A percentile compares a stretch with the other conserved stretches of the same genome.
Evolutionary conservation across 306 rosid species (phyloP).

Genomic region (Cucumis sativus): Cucumber_9930_V3 NC_026659.2:25169001-25169500

Average conservation of each 20-base stretch:
- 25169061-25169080: constrained; percentile 68
- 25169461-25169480: constrained; percentile 42
- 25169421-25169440: constrained; percentile 14
- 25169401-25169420: not conserved
- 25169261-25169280: constrained; percentile 91
- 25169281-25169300: constrained; percentile 72
- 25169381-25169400: not conserved
- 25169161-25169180: constrained; percentile 86
- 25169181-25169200: constrained; percentile 62
- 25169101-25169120: constrained; percentile 75
- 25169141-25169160: constrained; percentile 64
- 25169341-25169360: constrained; percentile 57
- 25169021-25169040: constrained; percentile 96
- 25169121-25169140: constrained; percentile 54
- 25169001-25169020: constrained; percentile 74
- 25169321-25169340: constrained; percentile 73
- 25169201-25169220: constrained; percentile 31
- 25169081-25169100: constrained; percentile 72
- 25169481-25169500: constrained; percentile 23
- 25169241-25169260: constrained; percentile 46
- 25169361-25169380: constrained; percentile 69
- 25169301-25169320: constrained; percentile 84
- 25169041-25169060: constrained; percentile 45
- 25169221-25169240: constrained; percentile 22
- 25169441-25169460: constrained; percentile 40